These are phyloP conservation scores for Emergomyces orientalis DNA, from an alignment of 2,329 filamentous ascomycete genomes.

Conservation along the genomic window DNA sequence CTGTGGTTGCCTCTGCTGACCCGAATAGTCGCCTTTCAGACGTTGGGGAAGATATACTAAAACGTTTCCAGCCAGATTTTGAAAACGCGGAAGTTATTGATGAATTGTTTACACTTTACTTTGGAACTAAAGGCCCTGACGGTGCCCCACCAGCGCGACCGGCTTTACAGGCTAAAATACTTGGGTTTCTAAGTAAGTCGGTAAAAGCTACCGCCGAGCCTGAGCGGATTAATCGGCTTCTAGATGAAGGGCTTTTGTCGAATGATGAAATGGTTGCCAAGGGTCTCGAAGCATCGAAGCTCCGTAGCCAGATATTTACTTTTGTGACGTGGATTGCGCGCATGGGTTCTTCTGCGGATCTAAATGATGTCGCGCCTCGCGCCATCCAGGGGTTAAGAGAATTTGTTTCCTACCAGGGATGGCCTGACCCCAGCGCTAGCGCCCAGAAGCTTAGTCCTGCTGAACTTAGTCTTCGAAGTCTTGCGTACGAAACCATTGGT, in stretches of 20 bases:
- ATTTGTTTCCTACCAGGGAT: constrained; percentile 73
- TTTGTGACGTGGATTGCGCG: constrained; percentile 82
- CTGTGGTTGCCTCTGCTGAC: constrained; percentile 74
- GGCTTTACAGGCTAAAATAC: constrained; percentile 65
- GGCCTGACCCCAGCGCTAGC: constrained; percentile 54
- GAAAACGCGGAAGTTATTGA: constrained; percentile 58
- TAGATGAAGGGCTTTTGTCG: constrained; percentile 54
- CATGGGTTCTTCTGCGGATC: constrained; percentile 53
- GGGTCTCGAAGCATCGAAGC: constrained; percentile 65
- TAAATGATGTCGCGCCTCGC: constrained; percentile 56
- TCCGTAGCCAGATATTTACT: constrained; percentile 72
- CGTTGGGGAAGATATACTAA: constrained; percentile 83
- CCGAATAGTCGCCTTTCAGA: constrained; percentile 64
- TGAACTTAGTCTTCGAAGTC: constrained; percentile 59
- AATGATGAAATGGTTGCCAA: constrained; percentile 35
- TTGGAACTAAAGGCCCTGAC: constrained; percentile 43
- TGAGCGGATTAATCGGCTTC: constrained; percentile 57
- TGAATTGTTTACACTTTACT: constrained; percentile 63
- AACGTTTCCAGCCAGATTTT: constrained; percentile 59
- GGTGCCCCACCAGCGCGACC: constrained; percentile 46
- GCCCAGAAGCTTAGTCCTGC: constrained; percentile 50
- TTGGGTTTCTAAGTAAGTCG: constrained; percentile 69
- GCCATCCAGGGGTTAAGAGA: constrained; percentile 60
- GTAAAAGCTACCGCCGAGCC: constrained; percentile 61
- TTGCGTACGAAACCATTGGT: constrained; percentile 86